Base-by-base conservation (phyloP, 495 filamentous ascomycete species). In the Hypoxylon fuscum region DNA sequence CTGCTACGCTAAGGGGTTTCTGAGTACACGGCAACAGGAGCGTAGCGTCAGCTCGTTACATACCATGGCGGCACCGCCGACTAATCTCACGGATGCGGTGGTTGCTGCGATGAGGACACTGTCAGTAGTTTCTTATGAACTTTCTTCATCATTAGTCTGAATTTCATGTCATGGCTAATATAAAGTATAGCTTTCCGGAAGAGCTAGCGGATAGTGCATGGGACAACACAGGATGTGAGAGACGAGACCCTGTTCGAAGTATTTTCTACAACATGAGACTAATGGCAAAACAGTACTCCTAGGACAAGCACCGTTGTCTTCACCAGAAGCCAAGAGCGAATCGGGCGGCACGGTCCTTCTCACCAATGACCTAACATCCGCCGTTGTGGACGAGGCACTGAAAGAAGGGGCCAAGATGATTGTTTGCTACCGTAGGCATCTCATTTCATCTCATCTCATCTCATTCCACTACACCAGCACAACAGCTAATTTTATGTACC, bases 371-470 rank as follows among this genome's bases (percentile, higher is more conserved):
- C 83, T 98, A 21, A 98, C 95, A 0, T 85, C 84, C 48, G 84
- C 85, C 1, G 95, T 98, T n/a, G 93, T 88, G 18, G 89, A 96
- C 52, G 95, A 98, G 74, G 95, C 95, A 41, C 91, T 98, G 51
- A 73, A 79, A 21, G 83, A 88, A 49, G 81, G 83, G 41, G 87
- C 87, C 62, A 96, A 89, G 0, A 82, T 93, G 47, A 85, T 98
- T 54, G 82, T 98, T 20, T 86, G 91, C 60, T 98, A 98, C 70
- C 95, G 92, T 96, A 84, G 57, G 83, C 44, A 73, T 40, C 32
- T n/a, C n/a, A n/a, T n/a, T n/a, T n/a, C 11, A 14, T 15, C 32
- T 18, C 9, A 20, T 59, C 22, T 0, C 46, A 27, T 35, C 15
- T 38, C 14, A 46, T 48, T 22, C 23, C 18, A 8, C n/a, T 43